Evolutionary conservation across 2,329 filamentous ascomycete species (phyloP), one percentile per base, ranked within the genome.

Genomic region (Ophiosphaerella herpotricha): DNA sequence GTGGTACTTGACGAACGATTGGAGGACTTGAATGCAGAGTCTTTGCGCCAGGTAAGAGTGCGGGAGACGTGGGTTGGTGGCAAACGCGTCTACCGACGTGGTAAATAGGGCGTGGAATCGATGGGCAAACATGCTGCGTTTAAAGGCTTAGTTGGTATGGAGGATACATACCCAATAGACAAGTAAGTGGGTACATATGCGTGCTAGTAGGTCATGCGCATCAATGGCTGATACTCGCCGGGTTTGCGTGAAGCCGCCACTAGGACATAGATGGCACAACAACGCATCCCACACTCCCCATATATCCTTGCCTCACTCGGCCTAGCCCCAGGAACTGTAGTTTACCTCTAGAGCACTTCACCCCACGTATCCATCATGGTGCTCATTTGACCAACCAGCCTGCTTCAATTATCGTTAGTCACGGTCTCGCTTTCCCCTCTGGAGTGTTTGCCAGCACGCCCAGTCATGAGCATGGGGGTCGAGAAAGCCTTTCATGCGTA

Each of bases 1-100:
- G 77, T 89, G 4, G 85, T 90, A n/a, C 70, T 89, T 11, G 85
- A 88, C 55, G 67, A 75, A 52, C 79, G 82, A 38, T 62, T 88
- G 0, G 80, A 82, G 46, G 73, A 62, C 0, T 67, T 82, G 29
- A 74, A 77, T 9, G 51, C 81, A 2, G 83, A 86, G 50, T 50
- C 57, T 18, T 59, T 89, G 46, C 79, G 83, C 21, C 73, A 72
- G 4, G 62, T 86, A 7, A 77, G 70, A 41, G 85, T 89, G 1
- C 77, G 74, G 53, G 86, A 89, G 75, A 89, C 87, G 0, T 90
- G 86, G 86, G 80, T 89, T 32, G 85, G 75, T 2, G 87, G 86
- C 0, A 72, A 67, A 48, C 66, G 57, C 46, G 74, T 76, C 5
- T 77, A 72, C 48, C 60, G 46, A 47, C 59, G 67, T 9, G 46